These are phyloP conservation scores for Medicago arabica DNA, from an alignment of 306 rosid genomes.

Conservation along the genomic window DNA sequence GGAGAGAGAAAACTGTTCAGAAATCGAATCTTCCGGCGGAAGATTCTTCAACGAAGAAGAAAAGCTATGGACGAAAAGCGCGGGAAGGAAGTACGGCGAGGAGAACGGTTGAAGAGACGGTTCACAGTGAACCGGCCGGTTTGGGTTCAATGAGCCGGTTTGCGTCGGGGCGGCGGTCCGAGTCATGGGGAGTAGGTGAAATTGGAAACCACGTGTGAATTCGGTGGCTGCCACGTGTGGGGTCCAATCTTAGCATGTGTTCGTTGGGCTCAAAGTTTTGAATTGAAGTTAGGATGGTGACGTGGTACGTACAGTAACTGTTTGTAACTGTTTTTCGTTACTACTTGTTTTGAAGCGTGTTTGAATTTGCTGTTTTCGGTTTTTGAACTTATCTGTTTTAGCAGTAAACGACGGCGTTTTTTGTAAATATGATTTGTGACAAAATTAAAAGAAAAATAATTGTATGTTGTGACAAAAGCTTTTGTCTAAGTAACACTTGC, in stretches of 20 bases:
- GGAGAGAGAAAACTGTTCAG: constrained; percentile 45
- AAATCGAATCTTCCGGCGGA: constrained; percentile 36
- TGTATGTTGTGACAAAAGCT: no score
- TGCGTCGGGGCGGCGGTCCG: constrained; percentile 83
- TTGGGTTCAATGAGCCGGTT: constrained; percentile 73
- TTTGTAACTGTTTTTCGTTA: constrained; percentile 34
- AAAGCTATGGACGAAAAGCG: constrained; percentile 16
- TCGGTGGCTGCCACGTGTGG: constrained; percentile 6
- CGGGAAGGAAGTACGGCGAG: constrained; percentile 29
- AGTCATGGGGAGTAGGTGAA: constrained; percentile 58
- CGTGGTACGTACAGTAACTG: constrained; percentile 71
- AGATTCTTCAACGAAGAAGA: constrained; percentile 37
- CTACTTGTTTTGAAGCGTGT: constrained; percentile 25
- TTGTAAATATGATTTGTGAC: background rate
- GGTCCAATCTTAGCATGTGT: background rate
- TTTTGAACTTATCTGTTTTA: background rate
- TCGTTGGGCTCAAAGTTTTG: constrained; percentile 32
- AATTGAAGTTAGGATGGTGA: constrained; percentile 44
- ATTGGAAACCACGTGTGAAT: constrained; percentile 32
- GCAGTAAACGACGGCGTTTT: background rate
- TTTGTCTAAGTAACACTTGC: no score
- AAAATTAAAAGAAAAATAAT: no score
- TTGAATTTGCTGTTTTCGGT: constrained; percentile 8
- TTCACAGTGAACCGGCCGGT: constrained; percentile 61
- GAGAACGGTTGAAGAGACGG: constrained; percentile 44